These are phyloP conservation scores for Lactarius sp. DNA, from an alignment of 768 basidiomycete genomes.

Conservation along the genomic window DNA sequence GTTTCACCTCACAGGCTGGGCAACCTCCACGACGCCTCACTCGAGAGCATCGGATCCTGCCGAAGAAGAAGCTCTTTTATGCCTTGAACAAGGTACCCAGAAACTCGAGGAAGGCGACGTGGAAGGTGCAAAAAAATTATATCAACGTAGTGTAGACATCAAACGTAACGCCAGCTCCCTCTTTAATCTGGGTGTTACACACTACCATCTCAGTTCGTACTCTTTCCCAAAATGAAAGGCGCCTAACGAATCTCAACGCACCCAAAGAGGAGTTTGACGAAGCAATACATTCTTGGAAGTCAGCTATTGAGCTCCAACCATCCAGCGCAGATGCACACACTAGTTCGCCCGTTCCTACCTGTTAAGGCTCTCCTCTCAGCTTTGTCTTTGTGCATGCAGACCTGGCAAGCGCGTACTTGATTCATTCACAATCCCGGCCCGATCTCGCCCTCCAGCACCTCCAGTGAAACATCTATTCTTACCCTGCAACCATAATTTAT, in stretches of 20 bases:
- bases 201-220: conserved; percentile 78
- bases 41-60: conserved; percentile 82
- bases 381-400: conserved; percentile 41
- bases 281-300: conserved; percentile 83
- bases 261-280: conserved; percentile 77
- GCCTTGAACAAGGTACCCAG: conserved; percentile 76
- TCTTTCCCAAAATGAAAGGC: conserved; percentile 12
- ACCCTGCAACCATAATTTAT: conserved; percentile 29
- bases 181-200: conserved; percentile 85
- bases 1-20: conserved; percentile 53
- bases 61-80: conserved; percentile 70
- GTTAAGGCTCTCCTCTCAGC: conserved; percentile 26
- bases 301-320: conserved; percentile 75
- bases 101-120: conserved; percentile 87
- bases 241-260: background rate
- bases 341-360: conserved; percentile 46
- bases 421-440: conserved; percentile 71
- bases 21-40: conserved; percentile 73
- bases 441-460: conserved; percentile 85
- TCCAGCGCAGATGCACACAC: conserved; percentile 84
- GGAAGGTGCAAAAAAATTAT: conserved; percentile 67
- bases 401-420: conserved; percentile 85
- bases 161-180: conserved; percentile 74
- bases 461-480: conserved; percentile 42
- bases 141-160: conserved; percentile 75